Evolutionary conservation across 306 rosid genomes (phyloP), one percentile per base, ranked within the genome.

Genomic region (Quercus suber): DNA sequence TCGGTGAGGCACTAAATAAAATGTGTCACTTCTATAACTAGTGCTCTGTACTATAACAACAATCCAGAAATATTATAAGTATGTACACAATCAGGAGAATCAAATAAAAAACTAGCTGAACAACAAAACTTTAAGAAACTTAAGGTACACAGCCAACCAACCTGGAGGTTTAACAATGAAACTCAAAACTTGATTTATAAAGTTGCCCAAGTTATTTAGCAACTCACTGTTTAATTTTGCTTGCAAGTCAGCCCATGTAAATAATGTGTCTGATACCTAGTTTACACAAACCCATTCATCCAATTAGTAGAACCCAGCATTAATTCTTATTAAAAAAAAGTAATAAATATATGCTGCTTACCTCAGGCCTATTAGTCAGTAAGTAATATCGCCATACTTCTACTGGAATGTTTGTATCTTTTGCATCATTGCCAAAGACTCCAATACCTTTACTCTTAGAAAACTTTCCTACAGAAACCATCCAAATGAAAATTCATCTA

Each of bases 321-420:
- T 41, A 41, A 41, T 41, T 41, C 45, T 41, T 41, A 41, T 7
- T 8, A 41, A 41, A 41, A 41, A 7, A 20, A 59, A 67, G 2
- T 5, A 6, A 18, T 3, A 67, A 67, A 67, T 17, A 33, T 18
- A 21, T 41, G 61, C 18, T 57, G 45, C 4, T 87, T 85, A 92
- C 99, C 99, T 95, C 99, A 1, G 99, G 99, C 87, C 99, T 88
- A 81, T 95, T 95, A 49, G 87, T 92, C 15, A 95, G 92, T 84
- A 95, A 87, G 89, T 95, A 95, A 88, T 95, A 91, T 86, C 99
- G 89, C 99, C 99, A 95, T 57, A 92, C 99, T 89, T 95, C 99
- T 64, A 88, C 99, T 18, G 98, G 98, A 83, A 95, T 91, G 75
- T 79, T 80, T 81, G 99, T 91, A 74, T 95, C 99, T 83, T 90